phyloP scores from a whole-genome alignment of 768 basidiomycete genomes.

The Mycena maculata region DNA sequence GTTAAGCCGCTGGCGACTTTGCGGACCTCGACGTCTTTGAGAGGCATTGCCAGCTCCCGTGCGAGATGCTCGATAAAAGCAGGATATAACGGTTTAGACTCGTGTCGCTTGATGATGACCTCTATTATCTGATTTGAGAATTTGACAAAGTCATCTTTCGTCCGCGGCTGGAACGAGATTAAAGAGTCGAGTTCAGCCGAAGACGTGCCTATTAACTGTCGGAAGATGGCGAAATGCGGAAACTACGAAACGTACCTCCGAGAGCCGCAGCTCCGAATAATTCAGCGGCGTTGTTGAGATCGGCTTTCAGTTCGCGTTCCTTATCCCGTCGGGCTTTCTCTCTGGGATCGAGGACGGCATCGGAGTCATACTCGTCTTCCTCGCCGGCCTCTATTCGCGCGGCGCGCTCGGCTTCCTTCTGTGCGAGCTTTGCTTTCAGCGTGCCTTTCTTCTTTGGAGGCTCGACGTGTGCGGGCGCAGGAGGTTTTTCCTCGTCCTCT shows the following conservation, averaged over 20 bases:
- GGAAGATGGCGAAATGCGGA: constrained; percentile 1
- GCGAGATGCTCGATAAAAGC: constrained; percentile 88
- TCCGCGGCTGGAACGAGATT: constrained; percentile 83
- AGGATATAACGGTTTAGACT: constrained; percentile 84
- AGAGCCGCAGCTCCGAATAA: constrained; percentile 79
- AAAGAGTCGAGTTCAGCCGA: constrained; percentile 76
- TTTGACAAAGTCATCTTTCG: constrained; percentile 87
- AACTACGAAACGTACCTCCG: constrained; percentile 59
- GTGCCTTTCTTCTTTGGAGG: constrained; percentile 94
- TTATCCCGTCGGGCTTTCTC: constrained; percentile 82
- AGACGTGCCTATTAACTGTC: constrained; percentile 64
- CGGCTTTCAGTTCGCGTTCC: constrained; percentile 86
- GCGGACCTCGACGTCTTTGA: constrained; percentile 92
- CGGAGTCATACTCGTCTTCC: constrained; percentile 72
- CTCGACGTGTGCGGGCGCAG: constrained; percentile 60
- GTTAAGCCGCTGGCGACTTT: constrained; percentile 89
- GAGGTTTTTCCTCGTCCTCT: constrained; percentile 72
- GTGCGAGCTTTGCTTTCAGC: constrained; percentile 90
- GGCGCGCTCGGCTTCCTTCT: constrained; percentile 86
- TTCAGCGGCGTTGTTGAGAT: constrained; percentile 86
- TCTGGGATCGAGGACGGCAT: constrained; percentile 81
- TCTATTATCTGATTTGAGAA: constrained; percentile 83
- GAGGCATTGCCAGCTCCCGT: constrained; percentile 76
- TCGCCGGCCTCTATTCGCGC: constrained; percentile 55
- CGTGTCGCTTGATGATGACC: constrained; percentile 80